These are phyloP conservation scores for Ilyonectria robusta DNA, from an alignment of 2,329 filamentous ascomycete species.

Conservation along the genomic window DNA sequence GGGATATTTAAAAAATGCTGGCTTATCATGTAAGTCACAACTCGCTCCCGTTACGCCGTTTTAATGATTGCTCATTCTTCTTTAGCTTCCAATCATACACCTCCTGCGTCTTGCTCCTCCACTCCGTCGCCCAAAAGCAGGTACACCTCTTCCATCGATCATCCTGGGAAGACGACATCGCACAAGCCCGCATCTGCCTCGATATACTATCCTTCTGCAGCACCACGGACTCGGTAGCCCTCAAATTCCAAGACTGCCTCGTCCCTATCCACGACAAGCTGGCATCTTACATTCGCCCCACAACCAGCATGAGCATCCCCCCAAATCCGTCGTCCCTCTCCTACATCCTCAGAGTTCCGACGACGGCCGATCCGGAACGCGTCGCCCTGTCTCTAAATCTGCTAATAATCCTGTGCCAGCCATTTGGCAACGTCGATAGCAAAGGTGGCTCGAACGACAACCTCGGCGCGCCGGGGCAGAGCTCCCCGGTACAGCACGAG, in stretches of 20 bases:
- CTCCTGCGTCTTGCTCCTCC: neutral
- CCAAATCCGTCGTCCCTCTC: neutral
- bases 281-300: neutral
- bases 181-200: neutral
- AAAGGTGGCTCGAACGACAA: neutral
- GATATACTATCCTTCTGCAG: neutral
- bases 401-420: neutral
- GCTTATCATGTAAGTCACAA: neutral
- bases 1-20: constrained; percentile 8
- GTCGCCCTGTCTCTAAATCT: neutral
- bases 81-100: constrained; percentile 4
- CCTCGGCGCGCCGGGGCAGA: neutral
- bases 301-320: neutral
- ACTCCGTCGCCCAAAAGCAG: neutral
- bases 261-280: neutral
- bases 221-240: neutral
- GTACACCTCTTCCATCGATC: neutral
- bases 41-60: neutral
- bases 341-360: neutral
- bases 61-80: neutral
- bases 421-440: neutral
- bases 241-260: neutral
- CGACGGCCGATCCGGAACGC: neutral
- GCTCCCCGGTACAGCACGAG: too few species aligned
- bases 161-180: neutral